Percentiles rank a stretch among this genome's conserved stretches.
These are phyloP conservation scores for Dalbergia cochinchinensis DNA, from an alignment of 306 rosid genomes.

Conservation along the genomic window DNA sequence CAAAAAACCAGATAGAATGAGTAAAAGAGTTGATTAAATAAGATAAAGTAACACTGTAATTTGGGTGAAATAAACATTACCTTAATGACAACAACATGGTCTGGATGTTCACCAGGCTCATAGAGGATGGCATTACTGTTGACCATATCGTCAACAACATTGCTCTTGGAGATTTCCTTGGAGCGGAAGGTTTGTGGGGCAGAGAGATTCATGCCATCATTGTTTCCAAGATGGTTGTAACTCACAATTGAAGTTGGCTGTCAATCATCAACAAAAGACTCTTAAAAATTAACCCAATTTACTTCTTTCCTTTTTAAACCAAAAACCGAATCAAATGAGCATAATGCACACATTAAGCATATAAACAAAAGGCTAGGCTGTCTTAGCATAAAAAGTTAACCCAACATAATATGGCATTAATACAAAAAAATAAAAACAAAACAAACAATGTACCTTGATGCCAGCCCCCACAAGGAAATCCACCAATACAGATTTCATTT, in stretches of 20 bases:
- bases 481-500: slow-evolving; percentile 96
- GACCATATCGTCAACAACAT: slow-evolving; percentile 98
- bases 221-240: slow-evolving; percentile 98
- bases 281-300: slow-evolving; percentile 1
- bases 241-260: slow-evolving; percentile 99
- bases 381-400: neutral
- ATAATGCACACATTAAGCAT: neutral
- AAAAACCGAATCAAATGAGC: neutral
- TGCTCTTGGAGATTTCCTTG: slow-evolving; percentile 97
- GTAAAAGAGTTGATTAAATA: neutral
- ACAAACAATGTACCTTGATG: slow-evolving; percentile 80
- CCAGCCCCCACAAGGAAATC: slow-evolving; percentile 99
- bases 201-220: slow-evolving; percentile 98
- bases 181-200: slow-evolving; percentile 99
- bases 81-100: slow-evolving; percentile 97
- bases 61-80: slow-evolving; percentile 47
- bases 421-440: neutral
- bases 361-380: neutral
- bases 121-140: slow-evolving; percentile 92
- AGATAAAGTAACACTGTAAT: neutral
- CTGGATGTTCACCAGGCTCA: slow-evolving; percentile 97
- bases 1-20: slow-evolving; percentile 21
- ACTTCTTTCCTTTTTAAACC: neutral
- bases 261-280: slow-evolving; percentile 36
- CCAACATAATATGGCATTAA: slow-evolving; percentile 20